These are phyloP conservation scores for Grosmannia huntii DNA, from an alignment of 2,329 filamentous ascomycete genomes.

Conservation along the genomic window DNA sequence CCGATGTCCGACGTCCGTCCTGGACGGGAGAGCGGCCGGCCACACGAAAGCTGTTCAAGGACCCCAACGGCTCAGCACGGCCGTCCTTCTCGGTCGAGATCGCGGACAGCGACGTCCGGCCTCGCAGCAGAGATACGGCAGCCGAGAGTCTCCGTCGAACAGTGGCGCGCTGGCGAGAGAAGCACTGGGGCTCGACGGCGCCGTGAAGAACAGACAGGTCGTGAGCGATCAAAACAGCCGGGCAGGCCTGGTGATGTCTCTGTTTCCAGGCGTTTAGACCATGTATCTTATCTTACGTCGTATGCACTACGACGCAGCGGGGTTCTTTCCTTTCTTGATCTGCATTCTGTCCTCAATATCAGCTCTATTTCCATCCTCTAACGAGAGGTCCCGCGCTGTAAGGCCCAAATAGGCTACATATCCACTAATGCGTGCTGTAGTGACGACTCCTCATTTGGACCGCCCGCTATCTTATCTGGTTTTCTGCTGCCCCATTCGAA, in stretches of 20 bases:
- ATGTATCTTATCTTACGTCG: too few species aligned
- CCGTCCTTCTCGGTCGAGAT: slow-evolving; percentile 10
- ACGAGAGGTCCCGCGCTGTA: too few species aligned
- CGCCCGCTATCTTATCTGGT: too few species aligned
- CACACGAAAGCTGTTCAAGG: slow-evolving; percentile 14
- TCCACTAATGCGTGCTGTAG: too few species aligned
- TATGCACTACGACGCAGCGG: too few species aligned
- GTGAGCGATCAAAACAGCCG: not conserved
- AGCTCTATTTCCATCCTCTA: too few species aligned
- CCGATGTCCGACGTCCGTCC: slow-evolving; percentile 19
- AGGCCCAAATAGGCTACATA: too few species aligned
- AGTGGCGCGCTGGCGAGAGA: slow-evolving; percentile 9
- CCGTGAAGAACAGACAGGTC: not conserved
- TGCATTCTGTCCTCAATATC: not conserved
- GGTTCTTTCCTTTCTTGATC: not conserved
- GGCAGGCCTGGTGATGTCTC: too few species aligned
- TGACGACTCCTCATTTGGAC: too few species aligned
- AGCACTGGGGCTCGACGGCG: not conserved
- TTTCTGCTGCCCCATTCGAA: not conserved
- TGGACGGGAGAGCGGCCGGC: slow-evolving; percentile 7
- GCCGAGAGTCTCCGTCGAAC: slow-evolving; percentile 6
- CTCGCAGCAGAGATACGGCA: not conserved
- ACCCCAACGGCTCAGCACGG: slow-evolving; percentile 12
- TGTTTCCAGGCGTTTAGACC: too few species aligned
- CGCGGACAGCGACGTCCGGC: not conserved